These are phyloP conservation scores for Fraxinus dipetala DNA, from an alignment of 305 asterid genomes.

Conservation along the genomic window DNA sequence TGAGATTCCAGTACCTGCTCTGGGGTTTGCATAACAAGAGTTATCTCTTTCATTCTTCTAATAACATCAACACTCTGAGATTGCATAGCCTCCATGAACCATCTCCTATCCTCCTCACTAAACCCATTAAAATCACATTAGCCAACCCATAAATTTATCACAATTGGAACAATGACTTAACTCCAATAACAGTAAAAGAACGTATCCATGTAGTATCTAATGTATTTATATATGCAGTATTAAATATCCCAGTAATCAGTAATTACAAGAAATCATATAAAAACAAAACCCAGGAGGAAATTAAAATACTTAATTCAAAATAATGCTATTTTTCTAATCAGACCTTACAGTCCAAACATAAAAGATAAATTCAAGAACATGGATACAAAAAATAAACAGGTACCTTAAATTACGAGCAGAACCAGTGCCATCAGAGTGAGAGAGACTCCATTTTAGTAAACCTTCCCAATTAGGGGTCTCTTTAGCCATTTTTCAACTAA, in stretches of 20 bases:
- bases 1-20: constrained; percentile 77
- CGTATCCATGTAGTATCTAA: not conserved
- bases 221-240: not conserved
- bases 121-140: not conserved
- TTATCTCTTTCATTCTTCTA: constrained; percentile 81
- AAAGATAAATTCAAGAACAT: not conserved
- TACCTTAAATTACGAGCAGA: constrained; percentile 74
- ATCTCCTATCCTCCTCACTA: constrained; percentile 86
- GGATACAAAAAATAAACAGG: not conserved
- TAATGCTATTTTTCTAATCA: not conserved
- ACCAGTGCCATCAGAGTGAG: constrained; percentile 71
- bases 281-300: not conserved
- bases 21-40: constrained; percentile 81
- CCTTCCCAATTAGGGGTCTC: constrained; percentile 92
- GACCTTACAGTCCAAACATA: not conserved
- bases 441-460: constrained; percentile 86
- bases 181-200: not conserved
- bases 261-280: not conserved
- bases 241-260: not conserved
- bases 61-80: constrained; percentile 75
- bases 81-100: constrained; percentile 99
- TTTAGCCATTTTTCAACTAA: constrained; percentile 46
- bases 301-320: not conserved
- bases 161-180: not conserved
- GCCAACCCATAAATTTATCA: not conserved